Evolutionary conservation across 2,329 filamentous ascomycete genomes (phyloP), one percentile per base, ranked within the genome.

Genomic region (Corynespora cassiicola): DNA sequence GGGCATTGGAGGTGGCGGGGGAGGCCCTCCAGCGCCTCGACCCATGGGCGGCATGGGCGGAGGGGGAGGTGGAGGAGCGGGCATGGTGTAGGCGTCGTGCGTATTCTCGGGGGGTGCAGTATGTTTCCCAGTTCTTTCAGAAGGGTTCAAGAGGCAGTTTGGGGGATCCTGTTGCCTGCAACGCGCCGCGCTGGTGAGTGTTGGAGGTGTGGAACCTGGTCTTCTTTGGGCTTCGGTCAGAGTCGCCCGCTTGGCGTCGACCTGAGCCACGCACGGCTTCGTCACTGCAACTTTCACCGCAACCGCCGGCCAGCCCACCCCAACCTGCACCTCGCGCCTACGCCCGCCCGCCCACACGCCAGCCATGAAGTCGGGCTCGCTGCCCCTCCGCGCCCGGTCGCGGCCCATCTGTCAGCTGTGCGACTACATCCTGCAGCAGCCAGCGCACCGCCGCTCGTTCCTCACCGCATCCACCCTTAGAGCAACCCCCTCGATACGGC

Each of bases 11-110:
- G 64, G 64, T 36, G 63, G 64, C 21, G 64, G 63, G 18, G 64
- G 64, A 18, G 62, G 63, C 20, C 63, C 62, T 47, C 63, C 63
- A 54, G 61, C 58, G 30, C 65, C 65, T 48, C 63, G 50, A 28
- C 65, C 65, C 59, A 66, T 65, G 42, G 63, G 61, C 36, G 63
- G 62, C 63, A 65, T 65, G 46, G 63, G 63, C 36, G 61, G 61
- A 51, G 64, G 64, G 39, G 64, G 65, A 41, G 64, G 64, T 32
- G 64, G 64, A 49, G 63, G 61, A 24, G 47, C 52, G 27, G 62
- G 55, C 61, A 66, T 66, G 35, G 36, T 61, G 58, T 43, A 30
- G 36, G 23, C 36, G 40, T 32, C 30, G 30, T 24, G 15, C 14
- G 19, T 9, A 21, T 18, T 26, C 12, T 5, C 21, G 15, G 14